phyloP scores from a whole-genome alignment of 768 basidiomycete species.

The Agrocybe praecox region DNA sequence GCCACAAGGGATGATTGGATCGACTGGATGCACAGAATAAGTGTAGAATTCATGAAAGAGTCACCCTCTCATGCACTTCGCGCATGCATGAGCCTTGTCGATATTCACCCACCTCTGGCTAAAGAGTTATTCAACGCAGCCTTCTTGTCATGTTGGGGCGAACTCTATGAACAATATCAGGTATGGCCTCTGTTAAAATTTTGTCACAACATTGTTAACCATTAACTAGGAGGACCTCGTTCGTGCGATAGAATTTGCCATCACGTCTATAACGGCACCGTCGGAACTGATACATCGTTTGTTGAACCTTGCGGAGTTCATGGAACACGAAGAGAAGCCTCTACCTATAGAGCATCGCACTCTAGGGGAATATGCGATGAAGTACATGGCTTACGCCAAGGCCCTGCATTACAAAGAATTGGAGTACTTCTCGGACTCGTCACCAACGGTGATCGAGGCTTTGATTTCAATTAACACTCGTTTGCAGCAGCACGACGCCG shows the following conservation, averaged over 20 bases:
- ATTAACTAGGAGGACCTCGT: conserved; percentile 86
- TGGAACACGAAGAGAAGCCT: conserved; percentile 98
- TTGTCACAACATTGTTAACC: conserved; percentile 8
- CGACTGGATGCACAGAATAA: conserved; percentile 93
- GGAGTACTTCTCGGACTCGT: conserved; percentile 93
- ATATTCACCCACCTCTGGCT: conserved; percentile 87
- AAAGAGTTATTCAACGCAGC: conserved; percentile 98
- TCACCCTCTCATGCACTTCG: conserved; percentile 98
- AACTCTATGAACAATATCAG: conserved; percentile 96
- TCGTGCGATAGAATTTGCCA: conserved; percentile 83
- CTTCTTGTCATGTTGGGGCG: conserved; percentile 96
- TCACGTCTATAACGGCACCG: conserved; percentile 76
- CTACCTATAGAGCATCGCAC: conserved; percentile 93
- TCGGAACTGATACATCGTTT: conserved; percentile 90
- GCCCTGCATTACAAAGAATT: conserved; percentile 98
- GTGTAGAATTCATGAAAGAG: conserved; percentile 96
- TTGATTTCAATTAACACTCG: conserved; percentile 96
- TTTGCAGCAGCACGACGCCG: conserved; percentile 96
- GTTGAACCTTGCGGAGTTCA: conserved; percentile 95
- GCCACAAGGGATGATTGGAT: conserved; percentile 87
- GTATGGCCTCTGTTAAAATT: conserved; percentile 39
- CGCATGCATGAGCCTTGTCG: conserved; percentile 93
- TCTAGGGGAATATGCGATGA: conserved; percentile 91
- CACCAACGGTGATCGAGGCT: conserved; percentile 88
- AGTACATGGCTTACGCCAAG: conserved; percentile 94